Conservation (phyloP, 1,284 basidiomycete genomes). For the Austropuccinia psidii region DNA sequence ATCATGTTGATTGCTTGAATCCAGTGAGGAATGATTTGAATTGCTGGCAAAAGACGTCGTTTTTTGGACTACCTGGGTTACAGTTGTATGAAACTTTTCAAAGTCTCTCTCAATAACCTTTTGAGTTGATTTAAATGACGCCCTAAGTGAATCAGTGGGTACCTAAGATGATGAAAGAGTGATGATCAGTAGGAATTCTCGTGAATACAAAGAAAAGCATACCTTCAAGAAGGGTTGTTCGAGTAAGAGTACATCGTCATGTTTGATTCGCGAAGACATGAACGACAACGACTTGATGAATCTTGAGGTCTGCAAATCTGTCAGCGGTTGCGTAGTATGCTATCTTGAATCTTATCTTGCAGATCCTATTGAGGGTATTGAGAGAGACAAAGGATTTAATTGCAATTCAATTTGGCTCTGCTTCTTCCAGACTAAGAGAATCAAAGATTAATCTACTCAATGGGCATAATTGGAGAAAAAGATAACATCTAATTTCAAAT, state of each 20-base stretch:
- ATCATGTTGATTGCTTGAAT: slow-evolving; percentile 47
- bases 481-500: no score
- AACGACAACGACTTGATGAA: background rate
- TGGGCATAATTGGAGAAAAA: no score
- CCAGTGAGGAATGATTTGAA: background rate
- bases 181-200: background rate
- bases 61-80: slow-evolving; percentile 55
- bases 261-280: slow-evolving; percentile 33
- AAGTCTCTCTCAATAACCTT: slow-evolving; percentile 71
- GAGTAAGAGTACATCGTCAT: slow-evolving; percentile 30
- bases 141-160: slow-evolving; percentile 75
- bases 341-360: background rate
- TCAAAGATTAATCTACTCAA: no score
- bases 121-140: slow-evolving; percentile 69
- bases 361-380: background rate
- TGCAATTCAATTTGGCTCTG: no score
- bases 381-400: background rate
- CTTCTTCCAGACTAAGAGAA: no score
- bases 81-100: slow-evolving; percentile 54
- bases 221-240: slow-evolving; percentile 34
- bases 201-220: background rate
- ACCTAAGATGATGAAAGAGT: slow-evolving; percentile 55
- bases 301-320: background rate
- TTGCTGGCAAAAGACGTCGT: slow-evolving; percentile 48
- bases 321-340: background rate